Evolutionary conservation across 768 basidiomycete genomes (phyloP).

Genomic region (Suillus occidentalis): DNA sequence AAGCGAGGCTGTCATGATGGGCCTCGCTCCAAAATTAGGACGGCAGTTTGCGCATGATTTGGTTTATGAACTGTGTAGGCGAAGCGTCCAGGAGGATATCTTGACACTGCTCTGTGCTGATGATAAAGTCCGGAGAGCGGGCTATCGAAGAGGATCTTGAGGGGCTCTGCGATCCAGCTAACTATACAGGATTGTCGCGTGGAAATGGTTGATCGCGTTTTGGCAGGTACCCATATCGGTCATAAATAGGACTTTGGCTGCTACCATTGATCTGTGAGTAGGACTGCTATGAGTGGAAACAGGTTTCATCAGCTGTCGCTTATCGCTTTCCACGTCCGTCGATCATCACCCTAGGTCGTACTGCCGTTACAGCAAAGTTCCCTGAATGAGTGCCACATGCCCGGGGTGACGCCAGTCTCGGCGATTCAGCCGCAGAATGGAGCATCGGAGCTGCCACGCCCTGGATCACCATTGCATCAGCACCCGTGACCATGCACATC

Average conservation of each 20-base stretch:
- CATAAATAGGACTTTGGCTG: not conserved
- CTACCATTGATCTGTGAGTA: not conserved
- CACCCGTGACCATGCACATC: not conserved
- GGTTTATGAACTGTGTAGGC: conserved; percentile 42
- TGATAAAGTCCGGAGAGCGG: conserved; percentile 26
- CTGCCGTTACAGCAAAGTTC: not conserved
- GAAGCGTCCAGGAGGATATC: conserved; percentile 25
- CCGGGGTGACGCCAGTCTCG: not conserved
- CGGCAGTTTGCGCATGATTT: conserved; percentile 46
- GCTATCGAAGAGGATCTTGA: conserved; percentile 28
- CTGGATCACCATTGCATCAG: not conserved
- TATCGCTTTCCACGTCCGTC: not conserved
- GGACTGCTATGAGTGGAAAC: not conserved
- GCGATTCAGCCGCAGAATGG: not conserved
- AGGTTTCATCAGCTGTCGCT: not conserved
- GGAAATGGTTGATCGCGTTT: conserved; percentile 26
- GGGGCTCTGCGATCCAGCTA: conserved; percentile 37
- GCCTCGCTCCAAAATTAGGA: conserved; percentile 41
- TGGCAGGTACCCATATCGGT: not conserved
- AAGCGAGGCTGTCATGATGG: conserved; percentile 52
- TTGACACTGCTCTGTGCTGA: conserved; percentile 33
- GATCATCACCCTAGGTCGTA: not conserved
- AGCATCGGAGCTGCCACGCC: not conserved
- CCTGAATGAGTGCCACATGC: not conserved
- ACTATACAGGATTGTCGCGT: conserved; percentile 39